Conservation (phyloP, 139 green algal genomes). For the Closterium sp. region DNA sequence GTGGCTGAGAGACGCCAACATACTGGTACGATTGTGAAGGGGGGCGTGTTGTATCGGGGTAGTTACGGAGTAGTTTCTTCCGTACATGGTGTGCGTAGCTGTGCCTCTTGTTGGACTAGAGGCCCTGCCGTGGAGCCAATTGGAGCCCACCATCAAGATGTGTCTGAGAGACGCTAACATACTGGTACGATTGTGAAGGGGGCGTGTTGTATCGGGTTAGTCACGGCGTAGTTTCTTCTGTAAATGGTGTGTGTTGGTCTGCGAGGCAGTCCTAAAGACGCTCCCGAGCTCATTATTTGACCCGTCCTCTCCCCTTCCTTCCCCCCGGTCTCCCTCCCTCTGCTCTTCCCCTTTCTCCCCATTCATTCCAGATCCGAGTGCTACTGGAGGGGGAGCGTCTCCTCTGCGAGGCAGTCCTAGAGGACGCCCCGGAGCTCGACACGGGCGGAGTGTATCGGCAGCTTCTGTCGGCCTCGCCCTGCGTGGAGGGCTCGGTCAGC, state of each 20-base stretch:
- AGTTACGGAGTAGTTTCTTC: too few relatives aligned
- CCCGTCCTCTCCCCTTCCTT: too few relatives aligned
- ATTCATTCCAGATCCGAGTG: background rate
- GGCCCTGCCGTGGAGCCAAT: background rate
- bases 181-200: background rate
- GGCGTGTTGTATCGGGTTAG: too few relatives aligned
- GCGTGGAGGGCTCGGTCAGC: background rate
- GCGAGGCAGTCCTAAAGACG: too few relatives aligned
- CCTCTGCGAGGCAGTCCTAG: background rate
- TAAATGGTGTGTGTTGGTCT: too few relatives aligned
- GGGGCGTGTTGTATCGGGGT: too few relatives aligned
- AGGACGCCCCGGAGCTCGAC: background rate
- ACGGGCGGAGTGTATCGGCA: background rate
- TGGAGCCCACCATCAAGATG: background rate
- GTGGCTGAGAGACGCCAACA: background rate
- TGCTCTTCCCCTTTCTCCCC: background rate
- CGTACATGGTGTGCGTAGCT: too few relatives aligned
- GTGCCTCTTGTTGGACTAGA: too few relatives aligned
- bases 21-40: too few relatives aligned
- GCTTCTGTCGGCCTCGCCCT: background rate
- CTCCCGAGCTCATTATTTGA: too few relatives aligned
- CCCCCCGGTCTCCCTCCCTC: background rate
- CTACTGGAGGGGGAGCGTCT: background rate
- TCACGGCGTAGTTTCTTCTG: too few relatives aligned
- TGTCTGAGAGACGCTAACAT: background rate